Evolutionary conservation across 306 rosid genomes (phyloP), one percentile per base, ranked within the genome.

Genomic region (Vigna reflexopilosa): DNA sequence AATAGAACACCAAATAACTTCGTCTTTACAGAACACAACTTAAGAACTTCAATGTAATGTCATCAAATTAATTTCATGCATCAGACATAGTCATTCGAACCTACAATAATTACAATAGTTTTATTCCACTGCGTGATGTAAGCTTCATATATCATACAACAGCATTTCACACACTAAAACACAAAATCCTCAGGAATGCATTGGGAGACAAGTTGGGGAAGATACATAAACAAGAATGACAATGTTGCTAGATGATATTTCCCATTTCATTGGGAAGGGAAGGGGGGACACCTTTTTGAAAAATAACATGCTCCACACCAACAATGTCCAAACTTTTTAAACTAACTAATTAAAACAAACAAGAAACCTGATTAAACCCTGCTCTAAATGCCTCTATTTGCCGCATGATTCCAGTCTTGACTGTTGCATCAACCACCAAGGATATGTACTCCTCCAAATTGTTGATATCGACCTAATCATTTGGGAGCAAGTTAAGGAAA

Each of bases 311-410:
- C 3, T 20, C 49, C 15, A 36, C 28, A 48, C n/a, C 67, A 65
- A n/a, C 75, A 28, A 63, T 19, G 16, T n/a, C 4, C 50, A 73
- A 17, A 8, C 58, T 28, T 2, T 3, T 5, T 16, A 65, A 72
- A 72, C 30, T 17, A 54, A 36, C n/a, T 6, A 57, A 58, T 22
- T 3, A 70, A 57, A 67, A 77, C 10, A 2, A 66, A 45, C 61
- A 59, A 50, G 50, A 5, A 49, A 93, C 98, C 97, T 93, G 98
- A 85, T 91, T 93, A 70, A 93, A 93, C 54, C 98, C 98, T 17
- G 90, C 88, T 75, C 90, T 93, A 81, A 93, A 93, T 69, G 97
- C 95, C 81, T 93, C 98, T 67, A 91, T 75, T 86, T 93, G 98
- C 67, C 86, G 88, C 83, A 67, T 66, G 49, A 88, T 90, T 81